Conservation (phyloP, 805 yeast species). For the Metschnikowia hibisci region DNA sequence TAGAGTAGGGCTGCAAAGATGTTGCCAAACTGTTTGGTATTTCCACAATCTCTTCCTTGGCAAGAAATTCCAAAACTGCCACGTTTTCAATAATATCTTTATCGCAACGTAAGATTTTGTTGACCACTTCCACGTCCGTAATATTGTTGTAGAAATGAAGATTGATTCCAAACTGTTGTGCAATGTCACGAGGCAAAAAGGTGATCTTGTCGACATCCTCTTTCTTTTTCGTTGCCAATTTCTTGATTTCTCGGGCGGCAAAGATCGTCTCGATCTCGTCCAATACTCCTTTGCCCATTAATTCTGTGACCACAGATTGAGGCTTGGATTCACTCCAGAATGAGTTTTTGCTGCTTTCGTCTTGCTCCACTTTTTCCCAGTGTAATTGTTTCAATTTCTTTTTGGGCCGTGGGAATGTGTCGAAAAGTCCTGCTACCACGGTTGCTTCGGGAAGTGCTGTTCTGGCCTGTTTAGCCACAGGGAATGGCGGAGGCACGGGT, state of each 20-base stretch:
- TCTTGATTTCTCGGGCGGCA: slow-evolving; percentile 50
- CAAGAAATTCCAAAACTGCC: slow-evolving; percentile 81
- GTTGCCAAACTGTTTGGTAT: slow-evolving; percentile 67
- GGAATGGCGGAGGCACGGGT: slow-evolving; percentile 28
- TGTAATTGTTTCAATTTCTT: slow-evolving; percentile 71
- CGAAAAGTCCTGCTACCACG: slow-evolving; percentile 30
- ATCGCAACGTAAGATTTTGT: slow-evolving; percentile 73
- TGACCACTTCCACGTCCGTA: slow-evolving; percentile 62
- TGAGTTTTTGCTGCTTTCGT: slow-evolving; percentile 44
- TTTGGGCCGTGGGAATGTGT: slow-evolving; percentile 53
- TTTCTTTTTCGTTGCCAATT: slow-evolving; percentile 40
- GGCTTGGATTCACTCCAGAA: slow-evolving; percentile 57
- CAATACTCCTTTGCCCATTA: slow-evolving; percentile 58
- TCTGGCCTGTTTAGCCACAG: slow-evolving; percentile 10
- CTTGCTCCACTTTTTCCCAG: slow-evolving; percentile 69
- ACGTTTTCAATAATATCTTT: slow-evolving; percentile 61
- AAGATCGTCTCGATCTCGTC: slow-evolving; percentile 61
- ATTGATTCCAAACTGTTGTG: slow-evolving; percentile 94
- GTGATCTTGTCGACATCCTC: slow-evolving; percentile 46
- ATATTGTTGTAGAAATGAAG: slow-evolving; percentile 68
- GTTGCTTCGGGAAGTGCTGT: slow-evolving; percentile 13
- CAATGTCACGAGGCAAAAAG: slow-evolving; percentile 67
- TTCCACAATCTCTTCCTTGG: slow-evolving; percentile 70
- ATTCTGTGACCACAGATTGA: slow-evolving; percentile 41
- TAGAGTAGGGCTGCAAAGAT: slow-evolving; percentile 74